Base-by-base conservation (phyloP, 2,329 filamentous ascomycete species). In the Beauveria rudraprayagi region DNA sequence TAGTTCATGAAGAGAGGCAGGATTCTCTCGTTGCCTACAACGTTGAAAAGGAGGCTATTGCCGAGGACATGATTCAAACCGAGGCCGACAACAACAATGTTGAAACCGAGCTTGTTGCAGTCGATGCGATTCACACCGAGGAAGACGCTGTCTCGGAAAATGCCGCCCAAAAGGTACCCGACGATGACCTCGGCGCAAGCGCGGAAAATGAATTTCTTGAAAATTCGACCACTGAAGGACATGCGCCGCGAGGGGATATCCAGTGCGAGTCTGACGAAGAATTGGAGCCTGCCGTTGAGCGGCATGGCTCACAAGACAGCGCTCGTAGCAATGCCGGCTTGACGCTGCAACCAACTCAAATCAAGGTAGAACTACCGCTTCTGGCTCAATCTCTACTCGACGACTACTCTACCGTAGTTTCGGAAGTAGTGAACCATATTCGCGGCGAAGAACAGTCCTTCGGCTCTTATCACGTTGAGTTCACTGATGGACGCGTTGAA, bases 401-500 rank as follows among this genome's bases (percentile, higher is more conserved):
- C 0, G 66, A 74, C 43, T 77, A 77, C 60, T 63, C 61, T 2
- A 59, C 61, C 10, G 63, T 74, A 3, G 64, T 67, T 1, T 80
- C 76, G 62, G 67, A 74, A 40, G 67, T 70, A 2, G 69, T 81
- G 16, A 72, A 78, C 41, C 68, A 65, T 4, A 65, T 82, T 5
- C 50, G 72, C 1, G 69, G 70, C 5, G 66, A 75, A 57, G 64
- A 70, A 16, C 63, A 66, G 1, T 66, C 66, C 1, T 67, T 69
- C 16, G 62, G 63, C 9, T 68, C 67, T 24, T 78, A 76, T 48
- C 68, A 65, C 5, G 70, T 78, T 11, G 77, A 80, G 62, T 81
- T 80, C 53, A 74, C 75, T 34, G 79, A 81, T 64, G 79, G 78
- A 26, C 72, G 74, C 55, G 65, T 75, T 63, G 73, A 79, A 59